These are phyloP conservation scores for Neoascochyta sp. DNA, from an alignment of 2,329 filamentous ascomycete genomes.

Conservation along the genomic window DNA sequence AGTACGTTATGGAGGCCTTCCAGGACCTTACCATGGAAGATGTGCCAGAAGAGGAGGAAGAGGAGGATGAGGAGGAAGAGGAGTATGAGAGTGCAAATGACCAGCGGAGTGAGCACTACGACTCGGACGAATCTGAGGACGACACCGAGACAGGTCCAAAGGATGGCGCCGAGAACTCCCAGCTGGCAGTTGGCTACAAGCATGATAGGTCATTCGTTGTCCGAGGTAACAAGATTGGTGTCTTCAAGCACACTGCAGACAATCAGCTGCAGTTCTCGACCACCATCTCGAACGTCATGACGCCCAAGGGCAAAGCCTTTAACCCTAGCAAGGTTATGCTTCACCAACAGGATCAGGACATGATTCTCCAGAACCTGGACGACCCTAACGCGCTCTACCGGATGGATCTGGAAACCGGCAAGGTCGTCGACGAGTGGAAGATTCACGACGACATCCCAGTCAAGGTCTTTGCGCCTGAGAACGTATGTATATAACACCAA, in stretches of 20 bases:
- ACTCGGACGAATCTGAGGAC: constrained; percentile 75
- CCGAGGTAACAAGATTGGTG: constrained; percentile 94
- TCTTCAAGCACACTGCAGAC: constrained; percentile 93
- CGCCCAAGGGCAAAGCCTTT: constrained; percentile 75
- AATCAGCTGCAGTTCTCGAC: constrained; percentile 95
- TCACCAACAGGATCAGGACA: constrained; percentile 82
- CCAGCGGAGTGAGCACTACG: constrained; percentile 68
- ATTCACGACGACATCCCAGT: constrained; percentile 94
- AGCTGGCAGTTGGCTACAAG: constrained; percentile 93
- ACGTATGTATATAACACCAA: constrained; percentile 51
- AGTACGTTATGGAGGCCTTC: constrained; percentile 94
- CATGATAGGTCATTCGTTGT: constrained; percentile 97
- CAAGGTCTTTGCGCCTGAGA: constrained; percentile 87
- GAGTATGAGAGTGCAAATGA: constrained; percentile 62
- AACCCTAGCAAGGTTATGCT: constrained; percentile 96
- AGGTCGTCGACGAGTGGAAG: constrained; percentile 98
- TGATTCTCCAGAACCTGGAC: constrained; percentile 77
- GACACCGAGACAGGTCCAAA: constrained; percentile 64
- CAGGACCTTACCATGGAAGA: constrained; percentile 93
- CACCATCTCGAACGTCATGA: constrained; percentile 93
- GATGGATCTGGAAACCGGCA: constrained; percentile 97
- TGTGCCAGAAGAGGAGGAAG: constrained; percentile 53
- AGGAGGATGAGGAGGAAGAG: constrained; percentile 57
- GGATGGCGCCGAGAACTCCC: constrained; percentile 84
- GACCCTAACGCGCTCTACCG: constrained; percentile 90